Base-by-base conservation (phyloP, 2,329 filamentous ascomycete species). In the Aspergillus unguis region DNA sequence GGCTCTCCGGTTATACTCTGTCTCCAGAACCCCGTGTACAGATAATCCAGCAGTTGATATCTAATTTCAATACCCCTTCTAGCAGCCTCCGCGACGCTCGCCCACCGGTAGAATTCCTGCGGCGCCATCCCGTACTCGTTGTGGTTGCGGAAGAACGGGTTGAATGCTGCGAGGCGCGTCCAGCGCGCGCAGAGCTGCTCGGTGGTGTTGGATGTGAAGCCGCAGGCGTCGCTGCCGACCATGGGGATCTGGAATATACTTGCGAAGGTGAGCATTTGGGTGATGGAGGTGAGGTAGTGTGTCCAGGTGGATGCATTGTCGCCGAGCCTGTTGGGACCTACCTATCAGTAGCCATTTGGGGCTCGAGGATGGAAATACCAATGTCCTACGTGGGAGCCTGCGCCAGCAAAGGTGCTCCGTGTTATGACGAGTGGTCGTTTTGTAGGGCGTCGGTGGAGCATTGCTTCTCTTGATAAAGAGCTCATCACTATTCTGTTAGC, bases 101-200 rank as follows among this genome's bases (percentile, higher is more conserved):
- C 72, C 85, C 86, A 91, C 43, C 76, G 79, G 70, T 91, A 92
- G 67, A 88, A 87, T 65, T 91, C 88, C 64, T 91, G 88, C 0
- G 75, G 66, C n/a, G 80, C 75, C 3, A 70, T 68, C 29, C 71
- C 67, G 38, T 78, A 68, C 31, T 77, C 76, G 54, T 86, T 86
- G 73, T 92, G 88, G 68, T 90, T 85, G 55, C 88, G 85, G 73
- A 85, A 90, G 74, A 92, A 91, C 1, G 86, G 84, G 33, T 80
- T 78, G 74, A 91, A 90, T 6, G 87, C 87, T 10, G 86, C 87
- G 0, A 90, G 78, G 28, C 80, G 79, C 1, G 86, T 82, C 88
- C 88, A 92, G 11, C 88, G 83, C 2, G 86, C 82, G 66, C 87
- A 91, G 4, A 91, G 79, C 38, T 81, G 74, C 65, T 87, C 83